Base-by-base conservation (phyloP, 1,139 yeast species). In the Candida frijolesensis region DNA sequence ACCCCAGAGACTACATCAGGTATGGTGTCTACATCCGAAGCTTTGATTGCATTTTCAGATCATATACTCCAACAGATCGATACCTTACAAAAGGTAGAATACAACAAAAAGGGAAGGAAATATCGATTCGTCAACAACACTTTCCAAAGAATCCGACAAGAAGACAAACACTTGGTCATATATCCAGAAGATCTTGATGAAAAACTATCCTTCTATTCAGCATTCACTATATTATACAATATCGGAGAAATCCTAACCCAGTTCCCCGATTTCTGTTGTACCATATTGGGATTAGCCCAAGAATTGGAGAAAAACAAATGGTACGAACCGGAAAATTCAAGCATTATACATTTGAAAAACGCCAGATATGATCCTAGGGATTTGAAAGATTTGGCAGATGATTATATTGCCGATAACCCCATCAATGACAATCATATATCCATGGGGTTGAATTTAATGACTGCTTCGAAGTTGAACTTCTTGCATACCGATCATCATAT, bases 401-500 rank as follows among this genome's bases (percentile, higher is more conserved):
- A 49, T 9, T 57, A 48, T 48, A 15, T 57, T 4, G 14, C 25
- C 2, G 34, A 45, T 1, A 48, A 57, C 35, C 58, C 60, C 33
- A 58, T 63, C 10, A 68, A 43, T 56, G 66, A 27, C 54, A 60
- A 60, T 8, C 82, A 79, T 54, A 66, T 79, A 32, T 58, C 60
- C 33, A 67, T 69, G 65, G 84, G 84, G 1, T 62, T 76, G 38
- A 68, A 72, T 54, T 64, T 81, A 33, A 53, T 80, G 56, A 64
- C 74, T 37, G 78, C 82, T 32, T 67, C 83, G 15, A 80, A 79
- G 54, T 67, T 81, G 52, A 79, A 80, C 57, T 81, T 80, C 57
- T 69, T 80, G 52, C 85, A 80, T 57, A 79, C 85, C 1, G 85
- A 81, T 60, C 85, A 81, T 57, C 83, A 79, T 59, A 74, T 80